Evolutionary conservation across 1,284 basidiomycete species (phyloP), one percentile per base, ranked within the genome.

Genomic region (Fomitopsis palustris): DNA sequence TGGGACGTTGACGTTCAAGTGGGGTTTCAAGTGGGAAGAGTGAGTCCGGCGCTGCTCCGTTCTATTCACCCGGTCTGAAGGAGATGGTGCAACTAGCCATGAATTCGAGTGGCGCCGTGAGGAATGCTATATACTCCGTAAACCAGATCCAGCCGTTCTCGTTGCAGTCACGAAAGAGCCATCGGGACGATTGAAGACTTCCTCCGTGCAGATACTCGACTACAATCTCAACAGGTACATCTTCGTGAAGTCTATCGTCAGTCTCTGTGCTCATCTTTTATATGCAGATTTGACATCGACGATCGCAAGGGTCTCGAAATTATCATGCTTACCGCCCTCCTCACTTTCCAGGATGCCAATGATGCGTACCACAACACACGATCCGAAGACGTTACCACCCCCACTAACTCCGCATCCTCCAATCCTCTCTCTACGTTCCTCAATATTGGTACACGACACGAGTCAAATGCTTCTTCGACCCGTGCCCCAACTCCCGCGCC

Each of bases 241-340:
- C n/a, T 2, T n/a, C 5, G 2, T 17, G 8, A 4, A 19, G 7
- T 9, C 0, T 37, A 27, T 3, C n/a, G 2, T 35, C 14, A 4
- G 4, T 16, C 29, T 12, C 23, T 23, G 1, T 7, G 17, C 5
- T 17, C 16, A 93, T 67, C 93, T 93, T 66, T 76, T 90, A 83
- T 85, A 62, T 54, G 75, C 59, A 91, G 90, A 47, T 93, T 94
- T 66, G 90, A 93, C 61, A 85, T 94, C 45, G 77, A 88, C 9
- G 92, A 94, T 67, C 81, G 88, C 37, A 93, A 92, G 69, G 90
- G 92, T 0, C 80, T 94, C 3, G 92, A 94, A 70, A 90, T 94
- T 43, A 81, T 90, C 49, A 82, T 93, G 25, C 75, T 94, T 53
- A 88, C 87, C 2, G 82, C 89, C 0, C 78, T 93, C 2, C 74